Base-by-base conservation (phyloP, 306 rosid species). In the Cucumis cinereus region DNA sequence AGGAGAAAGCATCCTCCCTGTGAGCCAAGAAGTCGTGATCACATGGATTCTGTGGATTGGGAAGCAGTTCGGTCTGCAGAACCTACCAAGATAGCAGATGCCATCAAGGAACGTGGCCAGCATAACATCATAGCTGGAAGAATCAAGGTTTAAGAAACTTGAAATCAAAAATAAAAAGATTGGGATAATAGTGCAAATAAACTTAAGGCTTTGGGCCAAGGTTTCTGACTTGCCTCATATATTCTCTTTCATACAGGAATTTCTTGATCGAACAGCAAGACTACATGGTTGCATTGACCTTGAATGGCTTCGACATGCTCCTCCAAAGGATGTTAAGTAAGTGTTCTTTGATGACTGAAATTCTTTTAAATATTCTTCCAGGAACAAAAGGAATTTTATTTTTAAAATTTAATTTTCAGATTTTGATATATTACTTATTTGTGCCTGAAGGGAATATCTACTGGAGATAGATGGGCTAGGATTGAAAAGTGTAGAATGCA, bases 401-500 rank as follows among this genome's bases (percentile, higher is more conserved):
- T 6, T 35, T 35, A 35, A 35, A 35, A 35, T 35, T 58, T 7
- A 45, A 61, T 3, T 30, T 47, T 68, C n/a, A 40, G 35, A 68
- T 68, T 69, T 68, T 23, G 36, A 69, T 23, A 23, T 13, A 28
- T 52, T 13, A 57, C 14, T 43, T 71, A 40, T 14, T 55, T 45
- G 22, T 16, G 60, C 10, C 73, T 68, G 57, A 10, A 93, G 98
- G 85, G 83, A 84, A 28, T 93, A 83, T 69, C 83, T 91, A 15
- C 63, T 86, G 35, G 60, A 64, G 17, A 77, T 85, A 24, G 12
- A 81, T n/a, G 97, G 96, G 19, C n/a, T 93, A 38, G 97, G 97
- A 28, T 73, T 91, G 77, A 93, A 93, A 81, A 93, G 97, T 74
- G 85, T 89, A 2, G 96, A 93, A 64, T 93, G 98, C 8, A 74